phyloP scores from a whole-genome alignment of 2,329 filamentous ascomycete genomes.

The Lasiodiplodia theobromae region DNA sequence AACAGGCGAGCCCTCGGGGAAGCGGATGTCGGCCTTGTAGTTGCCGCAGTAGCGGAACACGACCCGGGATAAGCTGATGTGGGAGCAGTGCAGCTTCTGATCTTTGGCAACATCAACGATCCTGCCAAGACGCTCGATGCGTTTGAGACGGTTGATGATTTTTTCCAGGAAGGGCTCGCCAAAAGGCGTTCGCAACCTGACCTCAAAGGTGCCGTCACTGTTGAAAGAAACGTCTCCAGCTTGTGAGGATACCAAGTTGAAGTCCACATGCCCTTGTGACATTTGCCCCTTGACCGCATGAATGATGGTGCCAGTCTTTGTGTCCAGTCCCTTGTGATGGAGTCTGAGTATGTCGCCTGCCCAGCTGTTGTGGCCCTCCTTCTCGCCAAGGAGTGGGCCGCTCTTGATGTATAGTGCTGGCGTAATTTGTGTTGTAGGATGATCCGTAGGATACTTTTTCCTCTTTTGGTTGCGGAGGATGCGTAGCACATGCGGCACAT shows the following conservation, averaged over 20 bases:
- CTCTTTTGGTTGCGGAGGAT: slow-evolving; percentile 17
- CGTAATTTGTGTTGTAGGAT: background rate
- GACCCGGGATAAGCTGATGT: slow-evolving; percentile 68
- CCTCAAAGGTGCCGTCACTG: slow-evolving; percentile 66
- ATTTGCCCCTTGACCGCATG: slow-evolving; percentile 52
- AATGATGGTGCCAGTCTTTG: slow-evolving; percentile 42
- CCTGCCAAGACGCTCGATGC: slow-evolving; percentile 73
- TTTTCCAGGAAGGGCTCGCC: slow-evolving; percentile 65
- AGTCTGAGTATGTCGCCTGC: slow-evolving; percentile 20
- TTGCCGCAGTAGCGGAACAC: slow-evolving; percentile 69
- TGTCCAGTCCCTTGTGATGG: slow-evolving; percentile 41
- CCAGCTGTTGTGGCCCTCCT: slow-evolving; percentile 14
- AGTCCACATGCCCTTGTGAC: slow-evolving; percentile 38
- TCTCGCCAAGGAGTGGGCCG: slow-evolving; percentile 13
- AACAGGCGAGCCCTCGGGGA: slow-evolving; percentile 56
- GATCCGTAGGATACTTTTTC: background rate
- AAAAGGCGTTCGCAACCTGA: slow-evolving; percentile 66
- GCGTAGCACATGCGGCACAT: slow-evolving; percentile 21
- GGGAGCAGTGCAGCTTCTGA: slow-evolving; percentile 64
- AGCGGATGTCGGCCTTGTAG: slow-evolving; percentile 66
- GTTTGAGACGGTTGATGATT: slow-evolving; percentile 67
- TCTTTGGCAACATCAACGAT: slow-evolving; percentile 72
- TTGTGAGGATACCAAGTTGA: slow-evolving; percentile 51
- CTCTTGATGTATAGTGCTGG: slow-evolving; percentile 26
- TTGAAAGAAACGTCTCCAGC: slow-evolving; percentile 71